Conservation (phyloP, 768 basidiomycete species). For the Pleurotus pulmonarius region DNA sequence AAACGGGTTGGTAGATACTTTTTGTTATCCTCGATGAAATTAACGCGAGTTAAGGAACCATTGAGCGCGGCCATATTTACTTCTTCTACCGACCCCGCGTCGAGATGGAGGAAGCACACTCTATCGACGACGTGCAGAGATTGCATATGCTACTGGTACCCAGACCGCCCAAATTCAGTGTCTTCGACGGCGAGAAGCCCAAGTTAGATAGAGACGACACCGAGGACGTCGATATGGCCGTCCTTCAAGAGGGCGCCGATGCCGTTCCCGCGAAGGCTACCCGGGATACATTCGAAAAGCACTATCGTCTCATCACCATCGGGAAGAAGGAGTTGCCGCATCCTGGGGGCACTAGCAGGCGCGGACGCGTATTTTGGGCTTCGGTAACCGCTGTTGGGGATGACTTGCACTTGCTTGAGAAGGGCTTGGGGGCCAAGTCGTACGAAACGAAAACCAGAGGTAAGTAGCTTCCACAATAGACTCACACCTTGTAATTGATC, state of each 20-base stretch:
- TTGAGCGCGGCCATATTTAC: conserved; percentile 59
- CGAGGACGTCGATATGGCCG: conserved; percentile 34
- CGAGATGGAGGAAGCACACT: conserved; percentile 45
- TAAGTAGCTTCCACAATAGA: conserved; percentile 14
- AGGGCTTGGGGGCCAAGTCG: conserved; percentile 43
- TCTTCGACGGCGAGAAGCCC: conserved; percentile 12
- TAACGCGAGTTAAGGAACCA: conserved; percentile 36
- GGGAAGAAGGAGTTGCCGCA: conserved; percentile 60
- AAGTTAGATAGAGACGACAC: conserved; percentile 18
- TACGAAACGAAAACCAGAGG: conserved; percentile 65
- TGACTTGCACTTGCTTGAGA: conserved; percentile 42
- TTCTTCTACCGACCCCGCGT: conserved; percentile 64
- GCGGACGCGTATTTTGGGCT: conserved; percentile 47
- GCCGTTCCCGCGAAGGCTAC: conserved; percentile 40
- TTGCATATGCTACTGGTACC: conserved; percentile 62
- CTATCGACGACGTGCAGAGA: conserved; percentile 53
- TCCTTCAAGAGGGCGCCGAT: conserved; percentile 42
- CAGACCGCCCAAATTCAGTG: conserved; percentile 41
- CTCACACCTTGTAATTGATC: background rate
- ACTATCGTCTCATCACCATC: conserved; percentile 46
- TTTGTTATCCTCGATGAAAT: background rate
- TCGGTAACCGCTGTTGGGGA: conserved; percentile 47
- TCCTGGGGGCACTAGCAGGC: conserved; percentile 34
- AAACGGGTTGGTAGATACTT: conserved; percentile 6
- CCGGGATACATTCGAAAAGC: conserved; percentile 31